Evolutionary conservation across 306 rosid genomes (phyloP), one percentile per base, ranked within the genome.

Genomic region (Argentina anserina): DNA sequence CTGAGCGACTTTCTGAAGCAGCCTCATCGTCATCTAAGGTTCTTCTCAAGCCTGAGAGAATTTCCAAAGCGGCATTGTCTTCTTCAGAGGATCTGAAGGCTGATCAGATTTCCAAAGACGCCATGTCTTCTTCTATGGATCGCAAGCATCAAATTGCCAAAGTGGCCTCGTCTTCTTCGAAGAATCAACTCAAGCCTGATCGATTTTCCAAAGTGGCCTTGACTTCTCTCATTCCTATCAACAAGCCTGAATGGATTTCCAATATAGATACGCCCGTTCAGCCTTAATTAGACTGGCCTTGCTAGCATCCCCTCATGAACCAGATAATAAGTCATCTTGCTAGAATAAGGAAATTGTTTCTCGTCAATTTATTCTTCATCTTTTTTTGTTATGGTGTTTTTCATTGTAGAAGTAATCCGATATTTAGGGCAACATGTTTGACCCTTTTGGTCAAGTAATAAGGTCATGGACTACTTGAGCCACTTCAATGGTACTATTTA

Each of bases 341-440:
- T 33, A 33, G 42, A 61, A 61, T 33, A 60, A 60, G 36, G 39
- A 31, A 14, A 33, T 31, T 31, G 66, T 33, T 61, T 61, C 17
- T 61, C 13, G 15, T n/a, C n/a, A n/a, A n/a, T 33, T 31, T 17
- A 13, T 61, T 6, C 41, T 8, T 33, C 23, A 31, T 61, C 13
- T 31, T 60, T 31, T 31, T 6, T 31, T 29, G 12, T 60, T 31
- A 7, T 60, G 40, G 23, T 60, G 31, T 14, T 29, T 29, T 31
- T 31, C 2, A 29, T 33, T 61, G 66, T 31, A 23, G 7, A 56
- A 56, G 41, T 28, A 14, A n/a, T 15, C 40, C 31, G 6, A 61
- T 17, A 61, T 6, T 61, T 61, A 61, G 41, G 66, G 66, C 41
- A 60, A 55, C 7, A 56, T 58, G 63, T 58, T 58, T 58, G 18